Percentiles rank a stretch among this genome's conserved stretches.
Conservation (phyloP, 1,284 basidiomycete genomes). For the Mycena sp. region DNA sequence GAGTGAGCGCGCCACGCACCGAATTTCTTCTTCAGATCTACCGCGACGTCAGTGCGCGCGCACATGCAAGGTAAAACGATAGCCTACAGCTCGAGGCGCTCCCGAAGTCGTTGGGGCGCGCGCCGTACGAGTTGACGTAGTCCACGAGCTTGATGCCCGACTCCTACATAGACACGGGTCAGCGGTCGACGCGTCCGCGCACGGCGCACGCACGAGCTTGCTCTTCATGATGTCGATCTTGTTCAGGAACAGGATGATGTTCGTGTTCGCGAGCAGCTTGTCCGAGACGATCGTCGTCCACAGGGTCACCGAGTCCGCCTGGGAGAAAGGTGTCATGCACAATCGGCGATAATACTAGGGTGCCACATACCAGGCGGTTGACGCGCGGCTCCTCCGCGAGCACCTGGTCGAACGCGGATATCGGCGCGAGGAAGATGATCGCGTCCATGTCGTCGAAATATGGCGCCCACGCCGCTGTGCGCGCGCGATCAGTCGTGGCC, state of each 20-base stretch:
- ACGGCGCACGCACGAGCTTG: slow-evolving; percentile 53
- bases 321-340: background rate
- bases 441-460: slow-evolving; percentile 69
- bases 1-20: slow-evolving; percentile 41
- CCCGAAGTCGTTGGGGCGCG: slow-evolving; percentile 66
- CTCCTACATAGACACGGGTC: slow-evolving; percentile 29
- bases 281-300: slow-evolving; percentile 71
- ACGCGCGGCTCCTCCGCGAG: slow-evolving; percentile 71
- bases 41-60: slow-evolving; percentile 14
- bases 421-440: slow-evolving; percentile 76
- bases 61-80: slow-evolving; percentile 16
- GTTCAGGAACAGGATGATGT: slow-evolving; percentile 73
- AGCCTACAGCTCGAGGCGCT: slow-evolving; percentile 54
- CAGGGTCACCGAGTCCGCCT: slow-evolving; percentile 73
- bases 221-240: slow-evolving; percentile 71
- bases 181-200: background rate
- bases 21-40: slow-evolving; percentile 59
- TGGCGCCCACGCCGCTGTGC: slow-evolving; percentile 71
- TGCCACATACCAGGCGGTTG: slow-evolving; percentile 62
- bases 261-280: slow-evolving; percentile 64
- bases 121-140: slow-evolving; percentile 69
- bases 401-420: slow-evolving; percentile 80
- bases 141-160: slow-evolving; percentile 64
- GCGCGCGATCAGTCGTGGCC: background rate
- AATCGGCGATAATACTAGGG: background rate